Evolutionary conservation across 2,329 filamentous ascomycete species (phyloP), one percentile per base, ranked within the genome.

Genomic region (Immersiporthe knoxdaviesiana): DNA sequence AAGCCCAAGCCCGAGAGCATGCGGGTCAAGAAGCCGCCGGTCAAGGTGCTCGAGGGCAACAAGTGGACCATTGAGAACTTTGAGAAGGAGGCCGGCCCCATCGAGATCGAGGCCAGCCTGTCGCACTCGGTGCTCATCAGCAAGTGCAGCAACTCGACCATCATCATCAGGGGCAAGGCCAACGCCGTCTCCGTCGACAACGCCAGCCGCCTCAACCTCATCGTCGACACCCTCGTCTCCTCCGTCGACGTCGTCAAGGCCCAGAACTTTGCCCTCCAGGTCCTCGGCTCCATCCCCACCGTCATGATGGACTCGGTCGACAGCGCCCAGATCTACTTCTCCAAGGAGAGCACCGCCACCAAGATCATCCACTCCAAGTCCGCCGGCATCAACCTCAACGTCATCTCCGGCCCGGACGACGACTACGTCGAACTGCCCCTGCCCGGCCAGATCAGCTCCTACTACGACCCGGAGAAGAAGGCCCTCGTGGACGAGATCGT

Each of bases 21-120:
- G 91, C 90, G 92, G 63, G 85, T 89, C 39, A 94, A 94, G 84
- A 96, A 94, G 81, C 92, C 92, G 65, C 84, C 92, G 14, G 90
- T 88, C 78, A 93, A 92, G 84, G 90, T 91, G 72, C 86, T 96
- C 1, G 91, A 94, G 71, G 92, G 91, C 66, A 97, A 93, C 81
- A 98, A 98, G 81, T 99, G 96, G 96, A 89, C 91, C 68, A 89
- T 99, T 75, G 96, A 98, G 85, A 96, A 99, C 83, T 98, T 89
- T 76, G 96, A 99, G 65, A 92, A 90, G 66, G 88, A 89, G 70
- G 65, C 84, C 2, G 84, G 89, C 21, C 89, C 94, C 3, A 86
- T 98, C 71, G 90, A 95, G 78, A 90, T 97, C 74, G 87, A 94
- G 66, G 94, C 93, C 14, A 86, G 89, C 72, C 89, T 97, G 77